Percentiles rank a stretch among this genome's conserved stretches.
Conservation (phyloP, 2,329 filamentous ascomycete genomes). For the Aureobasidium subglaciale region DNA sequence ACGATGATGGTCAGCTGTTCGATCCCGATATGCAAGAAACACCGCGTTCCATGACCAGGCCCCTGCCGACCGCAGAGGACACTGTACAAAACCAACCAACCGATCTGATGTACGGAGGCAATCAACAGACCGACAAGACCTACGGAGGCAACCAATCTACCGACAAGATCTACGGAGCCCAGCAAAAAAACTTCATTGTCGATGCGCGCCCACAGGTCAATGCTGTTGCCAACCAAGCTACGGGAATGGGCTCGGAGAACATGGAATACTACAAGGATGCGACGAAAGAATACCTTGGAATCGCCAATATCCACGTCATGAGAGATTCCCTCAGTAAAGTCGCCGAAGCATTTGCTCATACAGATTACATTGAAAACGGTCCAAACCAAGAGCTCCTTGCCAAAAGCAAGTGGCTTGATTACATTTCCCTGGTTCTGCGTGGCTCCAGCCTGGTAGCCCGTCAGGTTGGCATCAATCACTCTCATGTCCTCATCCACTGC, state of each 20-base stretch:
- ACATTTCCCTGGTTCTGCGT: conserved; percentile 76
- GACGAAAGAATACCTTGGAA: conserved; percentile 84
- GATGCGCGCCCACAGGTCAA: conserved; percentile 93
- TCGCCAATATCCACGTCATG: conserved; percentile 99
- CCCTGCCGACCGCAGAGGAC: too few relatives aligned
- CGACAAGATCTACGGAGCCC: conserved; percentile 67
- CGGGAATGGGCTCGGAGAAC: conserved; percentile 90
- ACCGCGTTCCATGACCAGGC: too few relatives aligned
- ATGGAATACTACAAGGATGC: conserved; percentile 96
- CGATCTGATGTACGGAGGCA: too few relatives aligned
- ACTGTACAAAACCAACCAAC: too few relatives aligned
- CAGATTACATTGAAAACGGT: conserved; percentile 74
- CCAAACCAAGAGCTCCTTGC: conserved; percentile 74
- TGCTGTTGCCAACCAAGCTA: conserved; percentile 86
- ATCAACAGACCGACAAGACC: too few relatives aligned
- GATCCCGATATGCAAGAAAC: conserved; percentile 8
- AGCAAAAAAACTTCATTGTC: conserved; percentile 89
- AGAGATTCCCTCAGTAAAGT: conserved; percentile 81
- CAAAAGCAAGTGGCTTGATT: conserved; percentile 85
- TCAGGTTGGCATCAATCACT: conserved; percentile 85
- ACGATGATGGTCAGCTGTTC: neutral
- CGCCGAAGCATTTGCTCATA: conserved; percentile 83
- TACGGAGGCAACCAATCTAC: neutral
- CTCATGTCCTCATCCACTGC: conserved; percentile 93
- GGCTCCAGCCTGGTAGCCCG: conserved; percentile 78